Evolutionary conservation across 169 alveolate genomes (phyloP), one percentile per base, ranked within the genome.

Genomic region (Cryptosporidium andersoni): DNA sequence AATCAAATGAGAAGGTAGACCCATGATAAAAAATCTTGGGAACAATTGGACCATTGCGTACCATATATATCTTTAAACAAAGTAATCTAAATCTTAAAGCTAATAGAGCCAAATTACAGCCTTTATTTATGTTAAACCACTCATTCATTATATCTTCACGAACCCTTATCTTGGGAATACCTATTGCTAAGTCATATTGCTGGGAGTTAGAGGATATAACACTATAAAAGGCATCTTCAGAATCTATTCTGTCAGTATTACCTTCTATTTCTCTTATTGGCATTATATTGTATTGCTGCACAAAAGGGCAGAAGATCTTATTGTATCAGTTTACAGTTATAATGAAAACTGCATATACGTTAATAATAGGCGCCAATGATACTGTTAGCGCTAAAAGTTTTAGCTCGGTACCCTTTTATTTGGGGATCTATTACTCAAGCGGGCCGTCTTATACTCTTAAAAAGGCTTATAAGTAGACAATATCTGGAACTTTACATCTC

Each of bases 1-100:
- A 74, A 16, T 39, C 45, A 16, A 74, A 56, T 16, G 42, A 34
- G 60, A 74, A 74, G 16, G 85, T 74, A 1, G 85, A 74, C 1
- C 67, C 66, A 34, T 55, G 37, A 34, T 36, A 16, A 14, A 74
- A 16, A 5, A 36, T 58, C 1, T 25, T 62, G 2, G 85, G 85
- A 3, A 74, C 25, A 3, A 3, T 64, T 14, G 74, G 66, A 3
- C 85, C 85, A 3, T 43, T 37, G 42, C 48, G 55, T n/a, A 48
- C 36, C 8, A 74, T 43, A 4, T 74, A 58, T 5, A 39, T 36
- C 48, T 68, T 74, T n/a, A 74, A 58, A 43, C 85, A 74, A 9
- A 40, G 56, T 12, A 74, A 63, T 4, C 74, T 74, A 36, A 74
- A 74, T 60, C 67, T 74, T 39, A 74, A 45, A 16, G 85, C 85